Evolutionary conservation across 768 basidiomycete species (phyloP).

Genomic region (Calvatia gigantea): DNA sequence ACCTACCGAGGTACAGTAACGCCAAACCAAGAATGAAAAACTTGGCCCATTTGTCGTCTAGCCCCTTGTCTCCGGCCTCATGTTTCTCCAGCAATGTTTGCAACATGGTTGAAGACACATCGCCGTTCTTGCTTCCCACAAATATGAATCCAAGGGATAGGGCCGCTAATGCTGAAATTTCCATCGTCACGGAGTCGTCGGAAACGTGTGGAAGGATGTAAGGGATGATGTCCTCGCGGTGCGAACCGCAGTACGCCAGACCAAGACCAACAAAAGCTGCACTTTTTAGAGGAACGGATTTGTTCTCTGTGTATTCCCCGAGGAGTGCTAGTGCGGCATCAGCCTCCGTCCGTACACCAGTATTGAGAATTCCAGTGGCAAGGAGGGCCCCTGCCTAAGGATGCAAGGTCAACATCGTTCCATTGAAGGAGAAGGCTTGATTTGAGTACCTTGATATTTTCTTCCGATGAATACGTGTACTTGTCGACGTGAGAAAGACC

Average conservation of each 20-base stretch:
- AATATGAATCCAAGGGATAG: conserved; percentile 93
- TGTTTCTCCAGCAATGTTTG: conserved; percentile 86
- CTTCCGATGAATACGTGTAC: conserved; percentile 94
- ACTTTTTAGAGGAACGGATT: conserved; percentile 77
- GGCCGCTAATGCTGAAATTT: conserved; percentile 82
- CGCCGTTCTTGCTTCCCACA: conserved; percentile 92
- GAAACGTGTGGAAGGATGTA: conserved; percentile 78
- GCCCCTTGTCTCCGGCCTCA: conserved; percentile 58
- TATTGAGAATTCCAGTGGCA: conserved; percentile 90
- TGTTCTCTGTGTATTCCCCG: conserved; percentile 86
- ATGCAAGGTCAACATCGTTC: not conserved
- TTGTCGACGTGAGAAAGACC: conserved; percentile 95
- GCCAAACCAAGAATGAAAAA: conserved; percentile 90
- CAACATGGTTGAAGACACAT: conserved; percentile 84
- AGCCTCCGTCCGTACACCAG: conserved; percentile 85
- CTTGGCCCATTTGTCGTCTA: conserved; percentile 92
- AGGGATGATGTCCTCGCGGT: conserved; percentile 77
- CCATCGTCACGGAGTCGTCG: conserved; percentile 84
- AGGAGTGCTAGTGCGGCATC: conserved; percentile 91
- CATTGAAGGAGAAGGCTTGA: not conserved
- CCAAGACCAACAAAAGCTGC: conserved; percentile 91
- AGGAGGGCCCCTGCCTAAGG: conserved; percentile 84
- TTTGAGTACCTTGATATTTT: conserved; percentile 78
- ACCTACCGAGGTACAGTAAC: conserved; percentile 83
- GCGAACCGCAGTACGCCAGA: conserved; percentile 92